Evolutionary conservation across 225 moss, liverwort and hornwort genomes (phyloP).

Genomic region (Neckera pumila): DNA sequence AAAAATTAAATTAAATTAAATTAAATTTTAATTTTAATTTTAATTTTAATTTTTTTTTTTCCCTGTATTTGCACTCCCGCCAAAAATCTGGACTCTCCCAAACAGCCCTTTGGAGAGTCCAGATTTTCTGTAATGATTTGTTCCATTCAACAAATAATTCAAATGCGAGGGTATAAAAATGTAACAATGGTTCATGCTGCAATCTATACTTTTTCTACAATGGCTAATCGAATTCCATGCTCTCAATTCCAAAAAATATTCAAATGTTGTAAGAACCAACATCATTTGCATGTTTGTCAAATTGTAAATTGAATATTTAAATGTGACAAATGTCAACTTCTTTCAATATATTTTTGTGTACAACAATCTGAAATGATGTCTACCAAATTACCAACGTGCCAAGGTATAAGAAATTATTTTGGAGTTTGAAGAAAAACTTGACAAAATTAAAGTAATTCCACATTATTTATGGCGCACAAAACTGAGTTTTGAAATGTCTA

Average conservation of each 20-base stretch:
- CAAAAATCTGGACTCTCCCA: too few species aligned
- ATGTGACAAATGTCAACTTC: background rate
- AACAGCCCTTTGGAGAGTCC: too few species aligned
- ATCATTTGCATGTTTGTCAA: background rate
- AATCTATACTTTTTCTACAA: background rate
- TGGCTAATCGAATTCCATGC: background rate
- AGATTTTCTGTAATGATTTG: too few species aligned
- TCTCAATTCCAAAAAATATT: background rate
- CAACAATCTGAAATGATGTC: background rate
- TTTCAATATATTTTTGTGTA: background rate
- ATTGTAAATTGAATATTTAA: background rate
- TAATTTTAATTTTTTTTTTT: too few species aligned
- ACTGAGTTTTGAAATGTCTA: fast-evolving
- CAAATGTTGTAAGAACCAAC: fast-evolving
- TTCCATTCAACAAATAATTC: too few species aligned
- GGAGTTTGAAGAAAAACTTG: background rate
- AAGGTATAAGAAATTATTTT: background rate
- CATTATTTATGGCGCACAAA: background rate
- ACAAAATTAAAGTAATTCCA: background rate
- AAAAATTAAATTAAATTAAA: too few species aligned
- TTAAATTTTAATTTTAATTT: too few species aligned
- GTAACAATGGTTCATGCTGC: background rate
- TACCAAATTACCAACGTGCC: background rate
- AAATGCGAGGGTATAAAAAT: background rate
- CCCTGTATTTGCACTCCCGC: too few species aligned